phyloP scores from a whole-genome alignment of 2,329 filamentous ascomycete genomes.

The Cercospora sp. region DNA sequence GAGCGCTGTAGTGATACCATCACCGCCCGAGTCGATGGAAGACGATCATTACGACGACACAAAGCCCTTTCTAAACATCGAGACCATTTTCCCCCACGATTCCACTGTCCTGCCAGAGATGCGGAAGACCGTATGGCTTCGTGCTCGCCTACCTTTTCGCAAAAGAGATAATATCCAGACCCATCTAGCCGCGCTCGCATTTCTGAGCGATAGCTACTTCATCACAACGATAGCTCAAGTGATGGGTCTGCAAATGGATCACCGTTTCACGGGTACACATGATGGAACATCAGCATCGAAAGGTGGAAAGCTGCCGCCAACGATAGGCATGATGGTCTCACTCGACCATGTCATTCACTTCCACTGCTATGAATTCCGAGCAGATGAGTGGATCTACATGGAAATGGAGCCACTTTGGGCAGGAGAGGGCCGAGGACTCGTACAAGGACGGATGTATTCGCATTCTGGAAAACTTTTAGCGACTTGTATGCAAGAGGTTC shows the following conservation, averaged over 20 bases:
- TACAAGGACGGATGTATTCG: background rate
- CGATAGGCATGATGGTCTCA: background rate
- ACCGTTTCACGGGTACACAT: background rate
- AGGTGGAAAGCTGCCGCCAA: background rate
- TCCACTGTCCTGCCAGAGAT: background rate
- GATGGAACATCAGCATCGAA: background rate
- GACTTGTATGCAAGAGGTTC: background rate
- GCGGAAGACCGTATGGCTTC: background rate
- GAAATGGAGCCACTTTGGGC: background rate
- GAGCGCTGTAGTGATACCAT: background rate
- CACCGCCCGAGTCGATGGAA: background rate
- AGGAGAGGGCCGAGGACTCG: background rate
- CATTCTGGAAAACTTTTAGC: background rate
- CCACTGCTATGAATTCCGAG: background rate
- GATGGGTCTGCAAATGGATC: background rate
- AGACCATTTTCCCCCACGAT: background rate
- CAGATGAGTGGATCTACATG: background rate
- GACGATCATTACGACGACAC: background rate
- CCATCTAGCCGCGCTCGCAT: background rate
- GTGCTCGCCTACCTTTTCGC: background rate
- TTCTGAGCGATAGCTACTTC: background rate
- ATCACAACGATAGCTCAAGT: background rate
- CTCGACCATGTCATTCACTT: background rate
- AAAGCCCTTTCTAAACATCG: background rate
- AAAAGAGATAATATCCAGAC: background rate